A percentile compares a stretch with the other conserved stretches of the same genome.
These are phyloP conservation scores for Hericium alpestre DNA, from an alignment of 768 basidiomycete genomes.

Conservation along the genomic window DNA sequence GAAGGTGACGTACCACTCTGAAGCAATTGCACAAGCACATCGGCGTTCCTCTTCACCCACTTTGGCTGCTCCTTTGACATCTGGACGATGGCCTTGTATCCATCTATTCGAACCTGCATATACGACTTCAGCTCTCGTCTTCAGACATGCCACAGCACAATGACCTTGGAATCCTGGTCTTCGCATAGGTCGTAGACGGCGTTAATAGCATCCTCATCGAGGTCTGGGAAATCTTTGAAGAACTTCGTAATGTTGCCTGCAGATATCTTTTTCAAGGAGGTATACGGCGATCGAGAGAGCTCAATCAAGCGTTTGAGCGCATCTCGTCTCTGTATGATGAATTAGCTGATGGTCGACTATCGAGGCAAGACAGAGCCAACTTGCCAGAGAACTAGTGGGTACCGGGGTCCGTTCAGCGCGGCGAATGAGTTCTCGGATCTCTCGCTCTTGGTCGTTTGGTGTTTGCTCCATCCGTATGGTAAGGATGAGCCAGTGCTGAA, in stretches of 20 bases:
- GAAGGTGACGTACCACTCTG: constrained; percentile 48
- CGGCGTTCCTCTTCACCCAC: constrained; percentile 62
- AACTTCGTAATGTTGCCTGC: constrained; percentile 47
- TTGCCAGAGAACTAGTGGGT: constrained; percentile 29
- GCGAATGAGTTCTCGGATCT: constrained; percentile 30
- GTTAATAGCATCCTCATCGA: constrained; percentile 68
- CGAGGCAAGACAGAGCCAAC: constrained; percentile 7
- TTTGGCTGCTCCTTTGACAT: constrained; percentile 38
- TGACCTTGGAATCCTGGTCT: constrained; percentile 46
- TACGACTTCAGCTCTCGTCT: neutral
- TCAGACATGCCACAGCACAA: constrained; percentile 9
- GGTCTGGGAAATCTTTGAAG: constrained; percentile 57
- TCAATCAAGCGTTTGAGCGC: constrained; percentile 44
- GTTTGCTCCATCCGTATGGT: neutral
- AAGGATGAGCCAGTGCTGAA: neutral
- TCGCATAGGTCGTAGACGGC: constrained; percentile 74
- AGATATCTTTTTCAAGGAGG: constrained; percentile 43
- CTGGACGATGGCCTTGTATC: constrained; percentile 50
- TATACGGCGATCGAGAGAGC: constrained; percentile 36
- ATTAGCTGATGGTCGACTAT: constrained; percentile 3
- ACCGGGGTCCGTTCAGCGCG: constrained; percentile 31
- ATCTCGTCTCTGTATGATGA: constrained; percentile 33
- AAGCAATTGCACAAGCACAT: constrained; percentile 64
- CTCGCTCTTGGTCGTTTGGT: constrained; percentile 27
- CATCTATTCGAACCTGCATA: constrained; percentile 54